Conservation (phyloP, 805 yeast species). For the Hanseniaspora clermontiae region DNA sequence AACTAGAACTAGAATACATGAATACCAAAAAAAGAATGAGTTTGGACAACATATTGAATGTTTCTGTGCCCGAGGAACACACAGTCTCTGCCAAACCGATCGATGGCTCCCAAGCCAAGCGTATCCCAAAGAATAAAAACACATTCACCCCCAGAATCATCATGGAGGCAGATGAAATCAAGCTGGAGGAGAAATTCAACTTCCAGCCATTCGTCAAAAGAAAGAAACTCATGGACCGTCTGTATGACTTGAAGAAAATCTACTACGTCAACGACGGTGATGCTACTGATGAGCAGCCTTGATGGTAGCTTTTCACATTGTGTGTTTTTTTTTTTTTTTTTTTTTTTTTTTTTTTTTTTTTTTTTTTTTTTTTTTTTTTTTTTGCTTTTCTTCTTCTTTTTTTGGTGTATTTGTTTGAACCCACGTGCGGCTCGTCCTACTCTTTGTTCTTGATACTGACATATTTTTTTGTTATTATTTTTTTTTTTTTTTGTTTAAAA, state of each 20-base stretch:
- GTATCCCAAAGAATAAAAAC: neutral
- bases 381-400: no score
- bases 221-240: constrained; percentile 26
- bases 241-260: constrained; percentile 25
- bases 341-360: no score
- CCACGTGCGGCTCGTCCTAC: neutral
- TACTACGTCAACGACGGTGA: constrained; percentile 12
- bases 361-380: no score
- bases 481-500: neutral
- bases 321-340: no score
- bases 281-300: neutral
- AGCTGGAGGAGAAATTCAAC: constrained; percentile 21
- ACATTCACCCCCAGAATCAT: neutral
- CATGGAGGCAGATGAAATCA: constrained; percentile 12
- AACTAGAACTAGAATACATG: neutral
- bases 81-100: no score
- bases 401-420: neutral
- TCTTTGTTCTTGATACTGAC: no score
- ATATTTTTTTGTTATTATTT: no score
- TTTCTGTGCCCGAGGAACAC: neutral
- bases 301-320: neutral
- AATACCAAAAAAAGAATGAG: constrained; percentile 7
- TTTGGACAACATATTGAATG: constrained; percentile 3
- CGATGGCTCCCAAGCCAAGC: neutral
- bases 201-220: constrained; percentile 23